Evolutionary conservation across 352 stramenopile genomes (phyloP).

Genomic region (Pythium chondricola): DNA sequence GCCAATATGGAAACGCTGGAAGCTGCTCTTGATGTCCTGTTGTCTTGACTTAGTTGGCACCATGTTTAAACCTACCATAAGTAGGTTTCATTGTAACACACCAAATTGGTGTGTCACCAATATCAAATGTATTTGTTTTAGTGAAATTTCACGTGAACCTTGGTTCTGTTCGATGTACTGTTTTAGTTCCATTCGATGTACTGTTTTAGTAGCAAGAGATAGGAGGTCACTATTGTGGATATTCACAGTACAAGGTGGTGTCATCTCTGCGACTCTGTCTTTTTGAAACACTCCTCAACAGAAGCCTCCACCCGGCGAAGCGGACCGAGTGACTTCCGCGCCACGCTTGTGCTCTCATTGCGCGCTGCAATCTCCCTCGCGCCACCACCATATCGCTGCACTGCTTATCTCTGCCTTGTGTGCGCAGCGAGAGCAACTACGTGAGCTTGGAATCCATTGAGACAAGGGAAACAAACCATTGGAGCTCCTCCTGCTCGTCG

Average conservation of each 20-base stretch:
- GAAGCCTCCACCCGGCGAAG: conserved; percentile 2
- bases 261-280: conserved; percentile 16
- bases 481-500: too few species aligned
- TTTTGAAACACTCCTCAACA: conserved; percentile 20
- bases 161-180: too few species aligned
- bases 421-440: too few species aligned
- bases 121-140: neutral
- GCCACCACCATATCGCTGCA: neutral
- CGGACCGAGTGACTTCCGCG: neutral
- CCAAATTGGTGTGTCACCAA: too few species aligned
- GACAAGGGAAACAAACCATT: conserved; percentile 1
- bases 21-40: too few species aligned
- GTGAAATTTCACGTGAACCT: too few species aligned
- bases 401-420: neutral
- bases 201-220: neutral
- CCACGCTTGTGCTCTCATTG: neutral
- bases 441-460: neutral
- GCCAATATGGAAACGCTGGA: too few species aligned
- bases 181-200: neutral
- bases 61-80: too few species aligned
- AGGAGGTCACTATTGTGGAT: neutral
- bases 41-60: too few species aligned
- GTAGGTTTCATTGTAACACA: too few species aligned
- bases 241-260: conserved; percentile 6
- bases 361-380: neutral